Evolutionary conservation across 1,284 basidiomycete genomes (phyloP).

Genomic region (Vanrija sp.): DNA sequence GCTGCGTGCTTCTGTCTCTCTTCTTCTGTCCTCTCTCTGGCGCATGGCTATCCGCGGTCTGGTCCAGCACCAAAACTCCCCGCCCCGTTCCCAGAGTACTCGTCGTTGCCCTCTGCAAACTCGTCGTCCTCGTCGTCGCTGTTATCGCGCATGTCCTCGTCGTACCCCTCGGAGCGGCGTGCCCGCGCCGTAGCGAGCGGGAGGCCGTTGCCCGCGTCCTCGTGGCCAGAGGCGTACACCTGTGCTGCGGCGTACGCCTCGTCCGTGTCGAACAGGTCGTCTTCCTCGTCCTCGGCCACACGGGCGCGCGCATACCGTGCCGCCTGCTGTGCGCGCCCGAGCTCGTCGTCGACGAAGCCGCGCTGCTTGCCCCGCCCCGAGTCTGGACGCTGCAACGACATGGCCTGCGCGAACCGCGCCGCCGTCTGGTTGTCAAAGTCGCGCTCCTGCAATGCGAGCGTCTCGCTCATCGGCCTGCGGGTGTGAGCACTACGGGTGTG

Average conservation of each 20-base stretch:
- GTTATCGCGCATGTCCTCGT: constrained; percentile 24
- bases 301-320: not conserved
- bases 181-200: constrained; percentile 18
- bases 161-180: constrained; percentile 19
- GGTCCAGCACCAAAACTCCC: not conserved
- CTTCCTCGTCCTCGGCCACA: constrained; percentile 8
- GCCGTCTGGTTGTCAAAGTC: constrained; percentile 40
- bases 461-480: constrained; percentile 36
- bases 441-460: constrained; percentile 29
- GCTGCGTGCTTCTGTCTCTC: not conserved
- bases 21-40: not conserved
- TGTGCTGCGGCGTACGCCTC: constrained; percentile 10
- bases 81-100: constrained; percentile 15
- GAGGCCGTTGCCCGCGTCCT: constrained; percentile 24
- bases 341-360: not conserved
- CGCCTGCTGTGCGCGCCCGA: constrained; percentile 3
- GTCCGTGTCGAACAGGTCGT: constrained; percentile 20
- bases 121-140: constrained; percentile 31
- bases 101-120: not conserved
- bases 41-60: not conserved
- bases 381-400: not conserved
- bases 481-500: not conserved
- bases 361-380: not conserved
- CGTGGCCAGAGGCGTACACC: constrained; percentile 10
- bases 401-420: constrained; percentile 12